These are phyloP conservation scores for Zhuliangozyma parablackwelliae DNA, from an alignment of 1,139 yeast species.

Conservation along the genomic window DNA sequence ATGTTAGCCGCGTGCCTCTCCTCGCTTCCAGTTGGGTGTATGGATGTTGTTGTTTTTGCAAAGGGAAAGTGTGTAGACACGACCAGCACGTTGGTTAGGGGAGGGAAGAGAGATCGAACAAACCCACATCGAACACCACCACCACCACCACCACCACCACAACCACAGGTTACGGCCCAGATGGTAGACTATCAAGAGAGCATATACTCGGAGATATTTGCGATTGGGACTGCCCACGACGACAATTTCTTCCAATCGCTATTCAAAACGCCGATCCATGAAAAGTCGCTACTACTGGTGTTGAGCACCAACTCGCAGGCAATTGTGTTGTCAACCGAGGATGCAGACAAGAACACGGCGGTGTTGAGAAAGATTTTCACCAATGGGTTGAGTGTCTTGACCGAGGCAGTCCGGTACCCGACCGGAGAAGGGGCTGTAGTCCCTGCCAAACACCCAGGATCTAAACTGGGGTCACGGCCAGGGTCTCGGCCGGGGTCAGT, in stretches of 20 bases:
- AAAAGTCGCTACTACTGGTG: conserved; percentile 20
- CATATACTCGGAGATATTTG: conserved; percentile 24
- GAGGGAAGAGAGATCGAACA: no score
- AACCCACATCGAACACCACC: no score
- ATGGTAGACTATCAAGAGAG: conserved; percentile 10
- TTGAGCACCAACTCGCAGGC: conserved; percentile 20
- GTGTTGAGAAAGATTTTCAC: conserved; percentile 16
- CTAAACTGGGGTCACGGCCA: background rate
- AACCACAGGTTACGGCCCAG: no score
- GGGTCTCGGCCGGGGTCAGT: no score
- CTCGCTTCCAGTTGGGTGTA: no score
- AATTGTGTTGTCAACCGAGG: conserved; percentile 2
- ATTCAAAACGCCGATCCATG: conserved; percentile 24
- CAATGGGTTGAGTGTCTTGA: conserved; percentile 17
- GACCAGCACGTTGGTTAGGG: no score
- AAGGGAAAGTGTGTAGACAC: no score
- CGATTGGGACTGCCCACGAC: conserved; percentile 12
- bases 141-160: no score
- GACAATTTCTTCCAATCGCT: conserved; percentile 19
- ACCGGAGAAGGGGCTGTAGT: background rate
- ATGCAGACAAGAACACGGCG: conserved; percentile 4
- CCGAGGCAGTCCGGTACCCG: conserved; percentile 12
- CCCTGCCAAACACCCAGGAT: background rate
- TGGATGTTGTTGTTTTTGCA: no score
- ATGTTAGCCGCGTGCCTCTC: no score